Evolutionary conservation across 768 basidiomycete genomes (phyloP).

Genomic region (Boletus rex-veris): DNA sequence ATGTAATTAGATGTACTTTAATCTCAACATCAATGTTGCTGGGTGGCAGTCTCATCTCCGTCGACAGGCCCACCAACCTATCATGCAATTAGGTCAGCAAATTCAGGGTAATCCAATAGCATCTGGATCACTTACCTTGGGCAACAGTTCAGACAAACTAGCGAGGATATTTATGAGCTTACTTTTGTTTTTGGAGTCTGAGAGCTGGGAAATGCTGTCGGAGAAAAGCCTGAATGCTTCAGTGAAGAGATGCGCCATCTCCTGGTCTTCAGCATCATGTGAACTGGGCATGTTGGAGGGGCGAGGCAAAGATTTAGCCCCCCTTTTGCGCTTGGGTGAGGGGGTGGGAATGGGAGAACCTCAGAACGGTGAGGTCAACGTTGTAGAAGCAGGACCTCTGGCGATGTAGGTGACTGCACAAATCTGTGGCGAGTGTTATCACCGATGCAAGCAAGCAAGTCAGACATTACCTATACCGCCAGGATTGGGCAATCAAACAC

Average conservation of each 20-base stretch:
- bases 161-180: not conserved
- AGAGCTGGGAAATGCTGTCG: not conserved
- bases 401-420: not conserved
- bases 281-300: not conserved
- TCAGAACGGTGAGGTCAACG: not conserved
- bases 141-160: not conserved
- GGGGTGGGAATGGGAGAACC: not conserved
- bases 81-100: too few species aligned
- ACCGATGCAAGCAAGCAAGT: too few species aligned
- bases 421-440: too few species aligned
- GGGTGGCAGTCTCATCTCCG: too few species aligned
- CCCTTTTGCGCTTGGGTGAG: not conserved
- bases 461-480: not conserved
- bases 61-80: too few species aligned
- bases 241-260: not conserved
- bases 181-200: not conserved
- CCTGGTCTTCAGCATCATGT: not conserved
- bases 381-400: not conserved
- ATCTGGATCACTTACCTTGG: too few species aligned
- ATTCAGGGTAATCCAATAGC: too few species aligned
- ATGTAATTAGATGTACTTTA: too few species aligned
- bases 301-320: not conserved
- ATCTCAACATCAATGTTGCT: too few species aligned
- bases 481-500: not conserved
- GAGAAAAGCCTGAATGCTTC: not conserved